Evolutionary conservation across 2,329 filamentous ascomycete genomes (phyloP), one percentile per base, ranked within the genome.

Genomic region (Ophiostoma sp.): DNA sequence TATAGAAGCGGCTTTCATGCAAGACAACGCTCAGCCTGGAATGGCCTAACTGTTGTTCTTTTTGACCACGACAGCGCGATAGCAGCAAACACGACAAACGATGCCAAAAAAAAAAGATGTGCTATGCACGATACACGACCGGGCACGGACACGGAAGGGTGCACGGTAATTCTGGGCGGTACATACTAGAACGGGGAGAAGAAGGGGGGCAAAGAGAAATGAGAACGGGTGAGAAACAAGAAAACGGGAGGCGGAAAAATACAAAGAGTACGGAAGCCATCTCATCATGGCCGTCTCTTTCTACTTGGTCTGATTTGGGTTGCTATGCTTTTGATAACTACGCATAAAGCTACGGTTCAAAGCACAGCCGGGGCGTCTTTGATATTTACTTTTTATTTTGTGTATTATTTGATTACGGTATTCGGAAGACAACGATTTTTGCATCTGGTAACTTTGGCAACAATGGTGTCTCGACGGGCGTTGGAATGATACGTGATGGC

Each of bases 321-420:
- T 41, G 62, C 62, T 65, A 65, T 39, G 62, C 35, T 64, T 36
- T 66, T 66, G 65, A 31, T 23, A 31, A 31, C 65, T 39, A 39
- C 6, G 65, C n/a, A 67, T 31, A 20, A 67, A 67, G 33, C 33
- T 23, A 48, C 65, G 39, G 36, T 67, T 41, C 35, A 48, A 67
- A 67, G 39, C 65, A 67, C 36, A 41, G 62, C 62, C 15, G 35
- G 62, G 62, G 62, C 62, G 62, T 65, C 62, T 39, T 39, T 65
- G 33, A 11, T 62, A 62, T 65, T 65, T 39, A 41, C 23, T 11
- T 44, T 44, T 20, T 31, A 48, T 67, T 67, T 67, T 44, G 39
- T 67, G 65, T 67, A 62, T 65, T 39, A 65, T 39, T 36, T 39
- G 35, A 39, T 23, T 39, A 64, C 62, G 62, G 62, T 23, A 27